A percentile compares a stretch with the other conserved stretches of the same genome.
These are phyloP conservation scores for Stemphylium vesicarium DNA, from an alignment of 2,329 filamentous ascomycete species.

Conservation along the genomic window DNA sequence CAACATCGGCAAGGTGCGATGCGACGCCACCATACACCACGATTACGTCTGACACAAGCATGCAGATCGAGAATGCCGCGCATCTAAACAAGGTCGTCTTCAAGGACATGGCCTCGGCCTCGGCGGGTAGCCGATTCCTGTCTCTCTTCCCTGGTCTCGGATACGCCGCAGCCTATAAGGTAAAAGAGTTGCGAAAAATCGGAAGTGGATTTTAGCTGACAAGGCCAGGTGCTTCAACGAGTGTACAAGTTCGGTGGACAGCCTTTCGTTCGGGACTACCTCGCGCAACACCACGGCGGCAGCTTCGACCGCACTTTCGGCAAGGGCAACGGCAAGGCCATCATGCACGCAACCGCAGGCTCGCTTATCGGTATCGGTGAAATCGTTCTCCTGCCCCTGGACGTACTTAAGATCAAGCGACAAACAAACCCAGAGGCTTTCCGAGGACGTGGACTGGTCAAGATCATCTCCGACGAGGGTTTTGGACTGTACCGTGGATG, in stretches of 20 bases:
- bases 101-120: conserved; percentile 80
- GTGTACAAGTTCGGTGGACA: conserved; percentile 99
- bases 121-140: conserved; percentile 79
- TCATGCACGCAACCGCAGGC: conserved; percentile 95
- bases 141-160: conserved; percentile 96
- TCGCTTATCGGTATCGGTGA: conserved; percentile 97
- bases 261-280: conserved; percentile 90
- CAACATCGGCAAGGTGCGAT: conserved; percentile 77
- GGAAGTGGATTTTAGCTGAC: conserved; percentile 16
- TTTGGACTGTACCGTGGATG: conserved; percentile 95
- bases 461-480: conserved; percentile 90
- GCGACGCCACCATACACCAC: background rate
- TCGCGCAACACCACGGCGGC: conserved; percentile 77
- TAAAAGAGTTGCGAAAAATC: conserved; percentile 39
- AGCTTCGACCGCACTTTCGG: conserved; percentile 90
- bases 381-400: conserved; percentile 91
- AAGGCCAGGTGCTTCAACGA: conserved; percentile 76
- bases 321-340: conserved; percentile 96
- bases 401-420: conserved; percentile 99
- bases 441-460: conserved; percentile 87
- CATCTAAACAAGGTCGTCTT: conserved; percentile 93
- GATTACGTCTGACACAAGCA: conserved; percentile 22
- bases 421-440: conserved; percentile 99
- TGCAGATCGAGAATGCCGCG: conserved; percentile 61
- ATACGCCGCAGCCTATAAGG: conserved; percentile 97